Percentiles rank a stretch among this genome's conserved stretches.
Conservation (phyloP, 2,329 filamentous ascomycete genomes). For the Pyrenochaeta sp. region DNA sequence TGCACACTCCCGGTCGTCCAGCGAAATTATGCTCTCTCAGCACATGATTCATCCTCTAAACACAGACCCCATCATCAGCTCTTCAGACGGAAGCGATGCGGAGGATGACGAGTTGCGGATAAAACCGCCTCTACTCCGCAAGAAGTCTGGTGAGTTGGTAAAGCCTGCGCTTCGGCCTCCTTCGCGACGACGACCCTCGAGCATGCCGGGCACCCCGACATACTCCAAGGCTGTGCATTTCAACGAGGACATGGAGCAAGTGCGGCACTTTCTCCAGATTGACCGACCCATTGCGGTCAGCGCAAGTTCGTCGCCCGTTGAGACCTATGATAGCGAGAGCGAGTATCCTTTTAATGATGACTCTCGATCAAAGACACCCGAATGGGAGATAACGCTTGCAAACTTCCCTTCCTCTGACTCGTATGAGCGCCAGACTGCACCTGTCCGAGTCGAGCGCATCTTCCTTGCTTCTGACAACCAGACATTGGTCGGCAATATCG, state of each 20-base stretch:
- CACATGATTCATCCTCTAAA: constrained; percentile 52
- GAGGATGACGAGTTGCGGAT: constrained; percentile 64
- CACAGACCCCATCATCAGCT: constrained; percentile 55
- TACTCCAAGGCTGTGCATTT: constrained; percentile 99
- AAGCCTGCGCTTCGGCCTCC: constrained; percentile 86
- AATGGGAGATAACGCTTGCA: constrained; percentile 86
- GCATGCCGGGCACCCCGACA: constrained; percentile 96
- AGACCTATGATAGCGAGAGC: constrained; percentile 83
- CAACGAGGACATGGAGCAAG: constrained; percentile 94
- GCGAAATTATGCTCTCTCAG: constrained; percentile 63
- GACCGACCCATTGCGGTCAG: constrained; percentile 96
- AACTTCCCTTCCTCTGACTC: constrained; percentile 78
- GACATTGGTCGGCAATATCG: constrained; percentile 81
- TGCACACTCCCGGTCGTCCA: constrained; percentile 67
- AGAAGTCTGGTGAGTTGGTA: constrained; percentile 97
- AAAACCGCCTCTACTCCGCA: constrained; percentile 93
- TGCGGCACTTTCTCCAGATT: constrained; percentile 92
- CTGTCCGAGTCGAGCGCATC: constrained; percentile 84
- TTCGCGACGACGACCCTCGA: constrained; percentile 84
- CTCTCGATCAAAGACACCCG: constrained; percentile 59
- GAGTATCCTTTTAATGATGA: constrained; percentile 85
- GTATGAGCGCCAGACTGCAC: constrained; percentile 67
- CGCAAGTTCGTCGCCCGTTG: constrained; percentile 88
- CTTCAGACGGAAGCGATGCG: constrained; percentile 62
- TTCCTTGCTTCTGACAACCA: constrained; percentile 90